These are phyloP conservation scores for Prunus salicina DNA, from an alignment of 306 rosid genomes.

Conservation along the genomic window DNA sequence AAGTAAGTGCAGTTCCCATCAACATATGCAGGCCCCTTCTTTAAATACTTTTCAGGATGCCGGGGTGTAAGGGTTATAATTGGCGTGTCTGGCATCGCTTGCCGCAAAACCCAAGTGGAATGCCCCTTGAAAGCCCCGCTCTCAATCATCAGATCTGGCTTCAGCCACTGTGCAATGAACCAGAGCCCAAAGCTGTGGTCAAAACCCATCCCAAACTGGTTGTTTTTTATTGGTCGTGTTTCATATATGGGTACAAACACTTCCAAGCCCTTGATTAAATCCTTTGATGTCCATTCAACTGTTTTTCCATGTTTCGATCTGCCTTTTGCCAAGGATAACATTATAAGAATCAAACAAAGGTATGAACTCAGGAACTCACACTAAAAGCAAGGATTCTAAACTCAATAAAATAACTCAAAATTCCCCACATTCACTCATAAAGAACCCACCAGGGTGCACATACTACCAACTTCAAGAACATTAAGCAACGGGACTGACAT, in stretches of 20 bases:
- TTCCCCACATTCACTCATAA: not conserved
- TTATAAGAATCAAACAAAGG: constrained; percentile 53
- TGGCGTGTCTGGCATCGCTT: constrained; percentile 80
- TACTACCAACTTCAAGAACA: not conserved
- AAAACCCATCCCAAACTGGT: constrained; percentile 96
- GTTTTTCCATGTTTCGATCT: constrained; percentile 97
- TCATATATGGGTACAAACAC: constrained; percentile 90
- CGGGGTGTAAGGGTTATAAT: constrained; percentile 85
- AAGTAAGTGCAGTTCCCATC: constrained; percentile 90
- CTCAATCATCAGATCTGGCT: constrained; percentile 93
- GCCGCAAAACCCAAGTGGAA: constrained; percentile 97
- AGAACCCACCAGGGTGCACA: not conserved
- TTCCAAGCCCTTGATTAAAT: constrained; percentile 78
- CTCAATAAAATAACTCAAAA: not conserved
- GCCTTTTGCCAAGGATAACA: constrained; percentile 91
- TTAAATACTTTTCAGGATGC: constrained; percentile 94
- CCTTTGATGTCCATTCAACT: constrained; percentile 94
- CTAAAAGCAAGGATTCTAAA: constrained; percentile 18
- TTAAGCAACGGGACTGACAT: not conserved
- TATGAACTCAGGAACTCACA: constrained; percentile 20
- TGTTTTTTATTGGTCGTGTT: constrained; percentile 81
- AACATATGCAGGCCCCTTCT: constrained; percentile 95
- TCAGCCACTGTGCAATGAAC: constrained; percentile 87
- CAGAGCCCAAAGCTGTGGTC: constrained; percentile 99
- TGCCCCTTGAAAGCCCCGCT: constrained; percentile 99